phyloP scores from a whole-genome alignment of 2,329 filamentous ascomycete species.

The Neopestalotiopsis rosae region DNA sequence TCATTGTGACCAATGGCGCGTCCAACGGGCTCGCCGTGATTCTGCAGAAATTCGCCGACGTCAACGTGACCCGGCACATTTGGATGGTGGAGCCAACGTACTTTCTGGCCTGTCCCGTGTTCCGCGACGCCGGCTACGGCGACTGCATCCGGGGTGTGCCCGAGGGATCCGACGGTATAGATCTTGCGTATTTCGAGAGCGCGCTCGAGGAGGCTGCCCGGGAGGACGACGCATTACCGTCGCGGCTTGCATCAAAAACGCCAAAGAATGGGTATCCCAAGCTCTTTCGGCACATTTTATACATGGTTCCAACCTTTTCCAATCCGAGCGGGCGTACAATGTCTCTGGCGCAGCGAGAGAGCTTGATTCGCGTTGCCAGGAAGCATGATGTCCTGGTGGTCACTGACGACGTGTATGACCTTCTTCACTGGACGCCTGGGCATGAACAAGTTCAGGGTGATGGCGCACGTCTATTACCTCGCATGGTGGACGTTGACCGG shows the following conservation, averaged over 20 bases:
- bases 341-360: not conserved
- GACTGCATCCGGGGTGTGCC: constrained; percentile 62
- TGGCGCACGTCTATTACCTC: constrained; percentile 40
- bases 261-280: constrained; percentile 48
- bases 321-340: constrained; percentile 63
- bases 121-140: constrained; percentile 66
- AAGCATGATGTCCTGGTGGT: not conserved
- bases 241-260: not conserved
- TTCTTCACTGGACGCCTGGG: not conserved
- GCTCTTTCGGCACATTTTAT: constrained; percentile 58
- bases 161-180: constrained; percentile 63
- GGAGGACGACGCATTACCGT: constrained; percentile 24
- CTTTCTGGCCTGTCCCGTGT: constrained; percentile 67
- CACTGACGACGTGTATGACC: not conserved
- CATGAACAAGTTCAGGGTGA: not conserved
- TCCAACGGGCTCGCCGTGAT: constrained; percentile 68
- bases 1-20: constrained; percentile 69
- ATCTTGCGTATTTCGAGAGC: constrained; percentile 55
- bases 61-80: constrained; percentile 62
- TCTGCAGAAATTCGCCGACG: constrained; percentile 68
- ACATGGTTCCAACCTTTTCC: constrained; percentile 71
- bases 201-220: constrained; percentile 45
- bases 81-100: constrained; percentile 72
- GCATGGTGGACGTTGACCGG: constrained; percentile 67
- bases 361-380: not conserved